Base-by-base conservation (phyloP, 306 rosid genomes). In the Cucumis cinereus region DNA sequence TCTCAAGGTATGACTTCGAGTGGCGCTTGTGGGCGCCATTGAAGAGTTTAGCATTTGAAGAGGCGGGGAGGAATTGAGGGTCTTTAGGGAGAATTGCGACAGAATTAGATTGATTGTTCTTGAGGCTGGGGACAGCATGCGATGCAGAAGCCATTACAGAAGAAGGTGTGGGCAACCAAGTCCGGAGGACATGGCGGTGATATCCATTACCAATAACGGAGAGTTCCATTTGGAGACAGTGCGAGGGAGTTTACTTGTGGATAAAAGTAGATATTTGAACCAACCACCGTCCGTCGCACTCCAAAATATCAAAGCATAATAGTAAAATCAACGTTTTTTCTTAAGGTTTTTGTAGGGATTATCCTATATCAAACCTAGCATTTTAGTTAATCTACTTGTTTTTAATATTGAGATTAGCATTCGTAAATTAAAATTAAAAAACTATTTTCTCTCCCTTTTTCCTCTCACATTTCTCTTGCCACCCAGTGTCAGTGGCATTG, bases 1-100 rank as follows among this genome's bases (percentile, higher is more conserved):
- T 83, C 30, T 79, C 73, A 10, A 77, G 57, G 78, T 76, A 82
- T n/a, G 85, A 55, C 50, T 81, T 89, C 23, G 88, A 79, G 41
- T 79, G 81, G 22, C 43, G 81, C 74, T 60, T 86, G 72, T 78
- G 78, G 70, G 12, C 67, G 13, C 70, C 24, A 61, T 75, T 79
- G 13, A 66, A 78, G n/a, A 75, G 13, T 5, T 62, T 8, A 74
- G 49, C 79, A 7, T 41, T 50, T 75, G 49, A 62, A 28, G 59
- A 43, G 35, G 66, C 57, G 36, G 43, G 16, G 75, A 43, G 53
- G 28, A 53, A 19, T 47, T 19, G 74, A 35, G 60, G 64, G 10
- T 74, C 78, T 20, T 75, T 73, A 58, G 49, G 77, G 40, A 54
- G 19, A 36, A 35, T 30, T 50, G 55, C 22, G 23, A 83, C 26